Conservation (phyloP, 768 basidiomycete genomes). For the Termitomyces sp. region DNA sequence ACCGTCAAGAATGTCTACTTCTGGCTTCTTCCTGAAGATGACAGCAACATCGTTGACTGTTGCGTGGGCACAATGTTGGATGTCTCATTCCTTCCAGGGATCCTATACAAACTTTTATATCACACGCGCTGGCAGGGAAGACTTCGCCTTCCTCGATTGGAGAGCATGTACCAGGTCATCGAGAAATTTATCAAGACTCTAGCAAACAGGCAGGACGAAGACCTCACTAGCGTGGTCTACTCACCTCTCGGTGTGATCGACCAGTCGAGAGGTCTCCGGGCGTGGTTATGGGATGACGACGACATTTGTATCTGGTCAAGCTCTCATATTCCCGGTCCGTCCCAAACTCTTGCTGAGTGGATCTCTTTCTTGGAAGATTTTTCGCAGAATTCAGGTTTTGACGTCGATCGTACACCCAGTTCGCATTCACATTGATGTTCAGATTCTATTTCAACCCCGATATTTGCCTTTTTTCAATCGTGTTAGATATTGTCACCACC, state of each 20-base stretch:
- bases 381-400: too few relatives aligned
- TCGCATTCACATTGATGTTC: background rate
- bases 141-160: background rate
- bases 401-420: background rate
- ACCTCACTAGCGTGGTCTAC: background rate
- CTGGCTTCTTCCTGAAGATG: background rate
- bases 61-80: background rate
- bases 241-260: background rate
- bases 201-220: background rate
- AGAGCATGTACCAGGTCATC: background rate
- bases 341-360: background rate
- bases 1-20: constrained; percentile 3
- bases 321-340: too few relatives aligned
- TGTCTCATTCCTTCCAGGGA: background rate
- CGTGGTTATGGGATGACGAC: constrained; percentile 3
- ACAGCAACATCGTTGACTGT: background rate
- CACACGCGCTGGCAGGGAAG: background rate
- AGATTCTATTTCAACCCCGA: background rate
- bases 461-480: background rate
- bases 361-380: background rate
- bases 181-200: background rate
- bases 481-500: background rate
- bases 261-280: background rate
- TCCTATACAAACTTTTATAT: background rate
- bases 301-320: background rate